Percentiles rank a stretch among this genome's conserved stretches.
phyloP scores from a whole-genome alignment of 2,329 filamentous ascomycete genomes.

The Alternaria tenuissima region DNA sequence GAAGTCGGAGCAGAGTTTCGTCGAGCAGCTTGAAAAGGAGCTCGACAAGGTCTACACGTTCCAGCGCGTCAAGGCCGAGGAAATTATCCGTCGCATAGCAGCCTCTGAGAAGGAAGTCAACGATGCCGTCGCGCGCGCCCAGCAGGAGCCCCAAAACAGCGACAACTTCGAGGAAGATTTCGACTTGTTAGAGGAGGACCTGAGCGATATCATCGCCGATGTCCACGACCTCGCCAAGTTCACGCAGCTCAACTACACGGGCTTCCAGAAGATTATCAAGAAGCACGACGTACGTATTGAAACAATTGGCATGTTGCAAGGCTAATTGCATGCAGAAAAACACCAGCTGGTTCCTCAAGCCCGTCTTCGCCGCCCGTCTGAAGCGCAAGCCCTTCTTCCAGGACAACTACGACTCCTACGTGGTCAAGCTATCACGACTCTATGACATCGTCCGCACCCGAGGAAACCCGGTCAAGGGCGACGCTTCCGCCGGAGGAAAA shows the following conservation, averaged over 20 bases:
- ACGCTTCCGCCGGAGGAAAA: slow-evolving; percentile 86
- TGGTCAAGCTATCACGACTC: slow-evolving; percentile 91
- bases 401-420: slow-evolving; percentile 96
- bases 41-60: slow-evolving; percentile 98
- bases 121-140: slow-evolving; percentile 75
- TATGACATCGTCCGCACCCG: slow-evolving; percentile 95
- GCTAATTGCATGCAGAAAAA: slow-evolving; percentile 72
- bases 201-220: slow-evolving; percentile 98
- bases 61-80: slow-evolving; percentile 95
- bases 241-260: slow-evolving; percentile 97
- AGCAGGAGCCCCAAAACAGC: slow-evolving; percentile 31
- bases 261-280: slow-evolving; percentile 99
- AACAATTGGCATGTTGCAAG: slow-evolving; percentile 9
- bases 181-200: slow-evolving; percentile 87
- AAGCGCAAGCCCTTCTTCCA: slow-evolving; percentile 99
- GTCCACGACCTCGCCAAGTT: slow-evolving; percentile 98
- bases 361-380: slow-evolving; percentile 92
- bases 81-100: slow-evolving; percentile 90
- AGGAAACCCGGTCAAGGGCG: slow-evolving; percentile 90
- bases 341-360: slow-evolving; percentile 90
- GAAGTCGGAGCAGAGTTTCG: slow-evolving; percentile 89
- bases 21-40: slow-evolving; percentile 85
- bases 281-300: slow-evolving; percentile 83
- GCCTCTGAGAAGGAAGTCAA: slow-evolving; percentile 88
- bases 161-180: slow-evolving; percentile 88